These are phyloP conservation scores for Onygenales sp. DNA, from an alignment of 2,329 filamentous ascomycete genomes.

Conservation along the genomic window DNA sequence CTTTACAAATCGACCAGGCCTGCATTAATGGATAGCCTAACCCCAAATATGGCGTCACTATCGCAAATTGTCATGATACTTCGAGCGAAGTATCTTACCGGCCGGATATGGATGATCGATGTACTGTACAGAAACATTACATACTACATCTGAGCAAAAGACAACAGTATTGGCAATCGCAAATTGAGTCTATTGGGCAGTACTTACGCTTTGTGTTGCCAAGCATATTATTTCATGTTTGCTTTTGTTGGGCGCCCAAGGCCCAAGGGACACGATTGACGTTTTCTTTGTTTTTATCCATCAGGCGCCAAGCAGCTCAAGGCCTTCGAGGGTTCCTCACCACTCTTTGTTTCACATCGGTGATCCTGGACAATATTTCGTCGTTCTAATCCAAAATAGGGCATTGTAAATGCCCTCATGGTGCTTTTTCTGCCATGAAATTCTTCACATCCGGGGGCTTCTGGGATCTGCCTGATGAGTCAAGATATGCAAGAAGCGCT, in stretches of 20 bases:
- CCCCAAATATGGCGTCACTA: too few relatives aligned
- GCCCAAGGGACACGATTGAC: not conserved
- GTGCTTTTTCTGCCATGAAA: not conserved
- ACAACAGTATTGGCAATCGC: not conserved
- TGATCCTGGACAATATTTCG: not conserved
- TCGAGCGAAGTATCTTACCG: too few relatives aligned
- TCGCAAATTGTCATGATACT: too few relatives aligned
- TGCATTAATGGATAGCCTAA: too few relatives aligned
- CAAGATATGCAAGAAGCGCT: too few relatives aligned
- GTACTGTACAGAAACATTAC: not conserved
- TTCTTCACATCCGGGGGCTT: not conserved
- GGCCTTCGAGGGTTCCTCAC: not conserved
- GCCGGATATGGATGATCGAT: too few relatives aligned
- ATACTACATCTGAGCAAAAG: not conserved
- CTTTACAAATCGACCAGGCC: too few relatives aligned
- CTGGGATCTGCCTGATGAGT: too few relatives aligned
- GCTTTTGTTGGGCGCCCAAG: not conserved
- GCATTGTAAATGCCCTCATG: not conserved
- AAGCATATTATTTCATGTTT: not conserved
- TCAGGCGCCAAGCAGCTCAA: not conserved
- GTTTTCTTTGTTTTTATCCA: not conserved
- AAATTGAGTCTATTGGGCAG: not conserved
- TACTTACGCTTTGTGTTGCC: not conserved
- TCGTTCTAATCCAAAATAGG: constrained; percentile 1
- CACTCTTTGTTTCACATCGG: not conserved